These are phyloP conservation scores for Hemisphaericaspora xylofermentans DNA, from an alignment of 1,139 yeast species.

Conservation along the genomic window DNA sequence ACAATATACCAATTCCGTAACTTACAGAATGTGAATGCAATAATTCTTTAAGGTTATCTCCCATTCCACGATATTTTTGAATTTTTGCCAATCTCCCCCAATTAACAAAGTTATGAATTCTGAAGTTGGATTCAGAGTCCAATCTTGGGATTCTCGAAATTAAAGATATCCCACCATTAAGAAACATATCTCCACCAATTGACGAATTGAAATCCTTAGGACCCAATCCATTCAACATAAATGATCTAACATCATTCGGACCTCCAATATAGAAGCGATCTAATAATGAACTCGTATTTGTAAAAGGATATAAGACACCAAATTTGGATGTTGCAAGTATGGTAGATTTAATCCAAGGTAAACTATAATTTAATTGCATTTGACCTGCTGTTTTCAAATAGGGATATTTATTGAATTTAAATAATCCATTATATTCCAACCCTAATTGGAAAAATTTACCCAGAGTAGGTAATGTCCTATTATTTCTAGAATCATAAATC, in stretches of 20 bases:
- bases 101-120: conserved; percentile 69
- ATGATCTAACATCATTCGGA: conserved; percentile 79
- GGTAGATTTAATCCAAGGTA: conserved; percentile 26
- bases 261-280: conserved; percentile 64
- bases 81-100: conserved; percentile 65
- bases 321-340: conserved; percentile 45
- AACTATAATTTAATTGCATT: conserved; percentile 37
- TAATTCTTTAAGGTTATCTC: conserved; percentile 25
- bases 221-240: conserved; percentile 77
- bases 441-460: conserved; percentile 58
- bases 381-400: conserved; percentile 52
- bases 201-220: conserved; percentile 65
- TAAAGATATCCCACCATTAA: conserved; percentile 69
- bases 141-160: conserved; percentile 65
- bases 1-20: conserved; percentile 74
- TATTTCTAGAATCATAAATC: conserved; percentile 58
- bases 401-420: conserved; percentile 25
- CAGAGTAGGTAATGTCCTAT: conserved; percentile 49
- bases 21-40: conserved; percentile 47
- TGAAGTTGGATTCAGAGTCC: conserved; percentile 58
- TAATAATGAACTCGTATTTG: conserved; percentile 49
- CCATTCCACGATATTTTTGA: conserved; percentile 23
- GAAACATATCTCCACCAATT: conserved; percentile 79
- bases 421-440: conserved; percentile 57
- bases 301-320: conserved; percentile 49